Evolutionary conservation across 73 alveolate species (phyloP).

Genomic region (Urostyla sp.): DNA sequence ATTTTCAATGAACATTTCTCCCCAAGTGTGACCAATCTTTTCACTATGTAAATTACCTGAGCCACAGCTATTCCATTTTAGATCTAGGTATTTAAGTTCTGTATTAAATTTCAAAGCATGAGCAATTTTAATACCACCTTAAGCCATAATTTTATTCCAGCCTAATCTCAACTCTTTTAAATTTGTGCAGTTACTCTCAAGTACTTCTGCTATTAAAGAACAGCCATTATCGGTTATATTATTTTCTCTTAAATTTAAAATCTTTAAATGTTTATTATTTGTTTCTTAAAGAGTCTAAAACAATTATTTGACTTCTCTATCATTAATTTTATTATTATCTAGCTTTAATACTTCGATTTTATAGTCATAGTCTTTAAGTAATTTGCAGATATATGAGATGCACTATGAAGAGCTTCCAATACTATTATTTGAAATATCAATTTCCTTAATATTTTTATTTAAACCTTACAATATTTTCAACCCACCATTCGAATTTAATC

Average conservation of each 20-base stretch:
- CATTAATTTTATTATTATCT: background rate
- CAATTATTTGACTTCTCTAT: background rate
- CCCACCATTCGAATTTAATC: slow-evolving; percentile 34
- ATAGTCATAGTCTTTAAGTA: background rate
- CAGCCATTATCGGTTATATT: slow-evolving; percentile 25
- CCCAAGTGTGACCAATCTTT: slow-evolving; percentile 37
- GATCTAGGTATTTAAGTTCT: slow-evolving; percentile 24
- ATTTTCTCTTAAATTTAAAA: slow-evolving; percentile 11
- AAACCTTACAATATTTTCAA: background rate
- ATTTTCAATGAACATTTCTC: slow-evolving; percentile 26
- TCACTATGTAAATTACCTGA: background rate
- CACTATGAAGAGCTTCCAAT: background rate
- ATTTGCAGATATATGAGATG: background rate
- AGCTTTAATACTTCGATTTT: background rate
- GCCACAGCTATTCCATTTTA: slow-evolving; percentile 59
- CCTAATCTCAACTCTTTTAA: slow-evolving; percentile 32
- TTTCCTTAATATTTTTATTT: slow-evolving; percentile 6
- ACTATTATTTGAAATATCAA: slow-evolving; percentile 7
- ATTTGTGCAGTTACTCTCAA: slow-evolving; percentile 7
- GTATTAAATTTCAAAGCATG: slow-evolving; percentile 18
- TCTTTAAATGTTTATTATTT: background rate
- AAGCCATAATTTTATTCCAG: slow-evolving; percentile 59
- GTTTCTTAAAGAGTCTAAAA: slow-evolving; percentile 14
- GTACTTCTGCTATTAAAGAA: background rate
- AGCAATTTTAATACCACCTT: slow-evolving; percentile 53